Evolutionary conservation across 2,329 filamentous ascomycete genomes (phyloP).

Genomic region (Penicillium sp.): DNA sequence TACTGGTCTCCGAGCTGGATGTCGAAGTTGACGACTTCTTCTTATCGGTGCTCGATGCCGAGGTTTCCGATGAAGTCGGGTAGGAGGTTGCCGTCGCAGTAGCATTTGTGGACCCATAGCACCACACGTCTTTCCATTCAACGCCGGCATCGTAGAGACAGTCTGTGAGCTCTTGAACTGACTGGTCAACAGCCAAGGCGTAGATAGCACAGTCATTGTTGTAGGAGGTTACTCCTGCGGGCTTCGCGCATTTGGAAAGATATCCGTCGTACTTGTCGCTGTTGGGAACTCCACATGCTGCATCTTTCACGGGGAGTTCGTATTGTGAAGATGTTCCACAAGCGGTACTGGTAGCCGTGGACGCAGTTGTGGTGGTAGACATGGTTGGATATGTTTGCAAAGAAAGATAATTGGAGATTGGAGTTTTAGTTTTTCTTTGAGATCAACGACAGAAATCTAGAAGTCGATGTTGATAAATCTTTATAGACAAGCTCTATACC

Average conservation of each 20-base stretch:
- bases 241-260: constrained; percentile 22
- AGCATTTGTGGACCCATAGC: constrained; percentile 19
- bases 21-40: constrained; percentile 3
- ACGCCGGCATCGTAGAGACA: constrained; percentile 28
- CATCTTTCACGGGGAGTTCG: constrained; percentile 29
- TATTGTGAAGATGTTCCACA: constrained; percentile 23
- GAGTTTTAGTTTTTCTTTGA: neutral
- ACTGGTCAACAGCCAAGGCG: constrained; percentile 23
- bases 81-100: constrained; percentile 22
- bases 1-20: neutral
- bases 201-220: constrained; percentile 28
- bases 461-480: neutral
- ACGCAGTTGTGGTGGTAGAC: constrained; percentile 10
- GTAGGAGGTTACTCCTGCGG: constrained; percentile 21
- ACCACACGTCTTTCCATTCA: constrained; percentile 29
- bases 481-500: neutral
- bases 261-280: constrained; percentile 16
- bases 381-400: neutral
- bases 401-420: neutral
- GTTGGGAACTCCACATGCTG: constrained; percentile 28
- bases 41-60: neutral
- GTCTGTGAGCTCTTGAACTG: constrained; percentile 25
- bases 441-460: neutral
- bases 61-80: constrained; percentile 14
- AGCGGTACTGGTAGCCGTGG: constrained; percentile 8